A percentile compares a stretch with the other conserved stretches of the same genome.
Conservation (phyloP, 1,139 yeast genomes). For the Kurtzmaniella quercitrusa region DNA sequence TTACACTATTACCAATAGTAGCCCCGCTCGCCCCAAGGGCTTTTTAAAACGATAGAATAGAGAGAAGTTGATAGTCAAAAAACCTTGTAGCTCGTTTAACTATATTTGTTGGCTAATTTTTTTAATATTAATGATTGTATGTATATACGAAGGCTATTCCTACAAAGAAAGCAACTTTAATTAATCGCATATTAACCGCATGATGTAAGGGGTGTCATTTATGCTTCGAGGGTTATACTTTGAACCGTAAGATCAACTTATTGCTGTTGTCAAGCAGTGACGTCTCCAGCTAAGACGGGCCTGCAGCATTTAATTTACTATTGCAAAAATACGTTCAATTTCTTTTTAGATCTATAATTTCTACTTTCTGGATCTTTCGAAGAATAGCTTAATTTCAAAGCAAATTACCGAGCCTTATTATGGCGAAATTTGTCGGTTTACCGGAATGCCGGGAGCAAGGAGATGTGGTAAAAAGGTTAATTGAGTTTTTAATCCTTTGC, state of each 20-base stretch:
- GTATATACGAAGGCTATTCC: no score
- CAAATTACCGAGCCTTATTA: no score
- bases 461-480: no score
- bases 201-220: background rate
- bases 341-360: no score
- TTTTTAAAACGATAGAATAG: constrained; percentile 22
- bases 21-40: constrained; percentile 32
- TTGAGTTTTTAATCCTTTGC: no score
- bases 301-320: background rate
- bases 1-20: constrained; percentile 48
- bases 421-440: no score
- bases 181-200: background rate
- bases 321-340: background rate
- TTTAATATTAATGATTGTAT: no score
- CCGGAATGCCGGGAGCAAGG: no score
- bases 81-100: background rate
- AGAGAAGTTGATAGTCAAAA: background rate
- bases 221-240: background rate
- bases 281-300: background rate
- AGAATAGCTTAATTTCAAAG: no score
- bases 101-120: no score
- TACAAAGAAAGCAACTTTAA: no score
- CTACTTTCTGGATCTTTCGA: no score
- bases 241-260: background rate
- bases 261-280: constrained; percentile 1